phyloP scores from a whole-genome alignment of 805 yeast species.

The Candida maltosa region DNA sequence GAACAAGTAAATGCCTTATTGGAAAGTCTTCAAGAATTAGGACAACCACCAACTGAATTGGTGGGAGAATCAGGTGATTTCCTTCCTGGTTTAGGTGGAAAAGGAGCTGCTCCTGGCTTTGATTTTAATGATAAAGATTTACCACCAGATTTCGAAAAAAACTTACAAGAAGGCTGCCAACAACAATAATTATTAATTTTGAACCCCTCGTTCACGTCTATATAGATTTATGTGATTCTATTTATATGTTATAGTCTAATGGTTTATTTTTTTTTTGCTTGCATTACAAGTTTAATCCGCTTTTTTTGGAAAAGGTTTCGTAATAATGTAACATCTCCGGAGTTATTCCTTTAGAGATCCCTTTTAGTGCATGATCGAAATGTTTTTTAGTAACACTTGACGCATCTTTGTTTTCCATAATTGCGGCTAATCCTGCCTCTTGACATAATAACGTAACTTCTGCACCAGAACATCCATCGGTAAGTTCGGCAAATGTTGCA shows the following conservation, averaged over 20 bases:
- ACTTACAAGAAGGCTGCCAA: constrained; percentile 57
- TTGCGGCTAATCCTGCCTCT: constrained; percentile 93
- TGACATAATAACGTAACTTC: constrained; percentile 90
- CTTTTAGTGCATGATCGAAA: constrained; percentile 65
- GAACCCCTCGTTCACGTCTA: background rate
- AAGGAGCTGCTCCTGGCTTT: constrained; percentile 31
- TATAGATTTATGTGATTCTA: background rate
- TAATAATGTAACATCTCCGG: constrained; percentile 81
- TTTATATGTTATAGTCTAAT: background rate
- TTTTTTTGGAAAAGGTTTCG: constrained; percentile 45
- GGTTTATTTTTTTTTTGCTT: background rate
- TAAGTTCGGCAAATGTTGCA: constrained; percentile 50
- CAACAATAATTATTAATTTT: constrained; percentile 21
- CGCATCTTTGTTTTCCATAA: constrained; percentile 70
- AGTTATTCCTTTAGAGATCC: constrained; percentile 77
- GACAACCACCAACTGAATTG: constrained; percentile 77
- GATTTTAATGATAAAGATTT: constrained; percentile 51
- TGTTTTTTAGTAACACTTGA: constrained; percentile 57
- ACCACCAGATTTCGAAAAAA: constrained; percentile 50
- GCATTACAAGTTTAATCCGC: constrained; percentile 25
- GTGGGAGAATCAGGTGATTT: constrained; percentile 54
- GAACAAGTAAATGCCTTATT: constrained; percentile 54
- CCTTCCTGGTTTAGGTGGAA: constrained; percentile 37
- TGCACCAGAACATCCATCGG: constrained; percentile 96
- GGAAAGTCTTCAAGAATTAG: constrained; percentile 69